Evolutionary conservation across 768 basidiomycete species (phyloP).

Genomic region (Kondoa malvinella): DNA sequence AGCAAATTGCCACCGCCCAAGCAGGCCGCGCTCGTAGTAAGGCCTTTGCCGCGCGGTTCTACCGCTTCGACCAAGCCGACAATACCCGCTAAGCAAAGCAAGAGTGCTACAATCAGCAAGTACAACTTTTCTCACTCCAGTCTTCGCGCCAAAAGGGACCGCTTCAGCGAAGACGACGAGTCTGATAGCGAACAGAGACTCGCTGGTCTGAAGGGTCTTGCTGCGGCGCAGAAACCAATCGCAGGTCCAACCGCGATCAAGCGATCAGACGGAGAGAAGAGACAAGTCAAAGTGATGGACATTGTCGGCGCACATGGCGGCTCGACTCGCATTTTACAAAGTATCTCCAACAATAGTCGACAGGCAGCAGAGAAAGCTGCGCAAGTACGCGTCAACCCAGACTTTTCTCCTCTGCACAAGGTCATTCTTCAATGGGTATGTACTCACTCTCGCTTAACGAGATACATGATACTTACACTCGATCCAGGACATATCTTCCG

Average conservation of each 20-base stretch:
- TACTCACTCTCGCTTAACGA: neutral
- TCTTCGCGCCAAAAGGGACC: neutral
- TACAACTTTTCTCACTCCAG: neutral
- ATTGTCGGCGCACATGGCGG: neutral
- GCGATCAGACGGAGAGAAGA: conserved; percentile 28
- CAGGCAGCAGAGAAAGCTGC: conserved; percentile 7
- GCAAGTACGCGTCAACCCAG: conserved; percentile 59
- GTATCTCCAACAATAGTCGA: neutral
- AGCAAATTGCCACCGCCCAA: neutral
- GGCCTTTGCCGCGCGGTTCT: neutral
- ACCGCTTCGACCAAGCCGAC: neutral
- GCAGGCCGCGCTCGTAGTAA: neutral
- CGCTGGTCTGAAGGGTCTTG: conserved; percentile 22
- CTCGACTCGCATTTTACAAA: neutral
- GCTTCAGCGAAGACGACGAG: neutral
- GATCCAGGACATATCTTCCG: conserved; percentile 55
- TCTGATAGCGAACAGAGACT: conserved; percentile 30
- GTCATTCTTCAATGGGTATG: conserved; percentile 59
- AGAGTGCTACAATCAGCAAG: neutral
- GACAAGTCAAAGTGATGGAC: conserved; percentile 50
- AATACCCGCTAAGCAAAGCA: neutral
- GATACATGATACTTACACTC: neutral
- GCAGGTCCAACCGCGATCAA: conserved; percentile 23
- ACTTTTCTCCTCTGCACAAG: conserved; percentile 61
- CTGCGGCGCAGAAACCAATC: conserved; percentile 30